phyloP scores from a whole-genome alignment of 2,329 filamentous ascomycete genomes.

The Ceratocystis lukuohia region DNA sequence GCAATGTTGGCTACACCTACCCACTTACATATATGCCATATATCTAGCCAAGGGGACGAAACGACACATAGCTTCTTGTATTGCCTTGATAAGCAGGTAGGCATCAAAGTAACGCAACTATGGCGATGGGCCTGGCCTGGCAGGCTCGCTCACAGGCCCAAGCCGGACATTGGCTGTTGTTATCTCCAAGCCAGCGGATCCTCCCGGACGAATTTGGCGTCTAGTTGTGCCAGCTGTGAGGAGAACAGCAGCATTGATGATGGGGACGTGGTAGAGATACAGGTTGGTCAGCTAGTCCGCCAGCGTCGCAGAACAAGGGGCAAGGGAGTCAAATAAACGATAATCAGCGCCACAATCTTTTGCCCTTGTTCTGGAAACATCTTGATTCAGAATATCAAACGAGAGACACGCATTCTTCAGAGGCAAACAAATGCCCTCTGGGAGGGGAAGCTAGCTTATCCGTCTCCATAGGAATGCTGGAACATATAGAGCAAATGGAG shows the following conservation, averaged over 20 bases:
- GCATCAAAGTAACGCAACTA: neutral
- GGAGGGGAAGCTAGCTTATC: too few species aligned
- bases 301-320: neutral
- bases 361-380: neutral
- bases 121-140: neutral
- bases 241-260: neutral
- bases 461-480: neutral
- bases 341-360: neutral
- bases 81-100: neutral
- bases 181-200: neutral
- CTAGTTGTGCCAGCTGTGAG: neutral
- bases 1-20: too few species aligned
- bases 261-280: neutral
- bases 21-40: too few species aligned
- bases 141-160: neutral
- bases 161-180: neutral
- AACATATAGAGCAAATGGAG: neutral
- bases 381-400: neutral
- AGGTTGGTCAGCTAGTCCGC: neutral
- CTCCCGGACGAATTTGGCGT: neutral
- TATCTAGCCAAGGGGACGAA: neutral
- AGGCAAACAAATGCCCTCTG: neutral
- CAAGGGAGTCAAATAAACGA: neutral
- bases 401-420: conserved; percentile 8
- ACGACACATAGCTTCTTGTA: neutral